Percentiles rank a stretch among this genome's conserved stretches.
phyloP scores from a whole-genome alignment of 2,329 filamentous ascomycete genomes.

The Hypocreales sp. region DNA sequence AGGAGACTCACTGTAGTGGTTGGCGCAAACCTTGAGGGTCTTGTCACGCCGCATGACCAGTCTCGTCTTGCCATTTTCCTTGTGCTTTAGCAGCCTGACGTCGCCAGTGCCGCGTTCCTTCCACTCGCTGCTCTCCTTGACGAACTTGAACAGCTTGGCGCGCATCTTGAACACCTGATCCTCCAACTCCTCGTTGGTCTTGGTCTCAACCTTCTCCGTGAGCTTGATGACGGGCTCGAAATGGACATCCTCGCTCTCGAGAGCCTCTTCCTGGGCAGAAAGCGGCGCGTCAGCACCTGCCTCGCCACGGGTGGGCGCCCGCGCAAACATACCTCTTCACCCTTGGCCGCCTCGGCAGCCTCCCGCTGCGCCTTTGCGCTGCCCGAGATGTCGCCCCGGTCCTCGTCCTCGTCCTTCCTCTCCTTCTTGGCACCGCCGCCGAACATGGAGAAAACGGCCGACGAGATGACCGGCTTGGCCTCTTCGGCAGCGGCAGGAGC shows the following conservation, averaged over 20 bases:
- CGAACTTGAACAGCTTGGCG: conserved; percentile 98
- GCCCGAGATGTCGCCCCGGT: conserved; percentile 74
- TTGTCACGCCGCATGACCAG: conserved; percentile 98
- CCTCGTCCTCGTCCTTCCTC: conserved; percentile 73
- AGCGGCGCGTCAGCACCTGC: conserved; percentile 1
- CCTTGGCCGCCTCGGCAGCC: conserved; percentile 40
- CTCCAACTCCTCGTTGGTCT: conserved; percentile 97
- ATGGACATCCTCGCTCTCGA: conserved; percentile 84
- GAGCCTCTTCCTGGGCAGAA: conserved; percentile 48
- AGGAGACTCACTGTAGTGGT: conserved; percentile 78
- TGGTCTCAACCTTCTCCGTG: conserved; percentile 91
- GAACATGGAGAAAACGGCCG: conserved; percentile 92
- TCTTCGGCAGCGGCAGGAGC: conserved; percentile 7
- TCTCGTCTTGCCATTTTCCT: conserved; percentile 94
- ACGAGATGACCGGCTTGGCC: conserved; percentile 30
- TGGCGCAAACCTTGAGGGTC: conserved; percentile 99
- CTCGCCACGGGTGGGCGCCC: background rate
- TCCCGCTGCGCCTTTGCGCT: conserved; percentile 68
- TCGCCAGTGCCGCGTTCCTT: conserved; percentile 98
- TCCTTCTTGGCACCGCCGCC: conserved; percentile 95
- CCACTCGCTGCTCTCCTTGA: conserved; percentile 85
- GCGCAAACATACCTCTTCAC: conserved; percentile 33
- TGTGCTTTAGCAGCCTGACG: conserved; percentile 93
- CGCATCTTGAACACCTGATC: conserved; percentile 99
- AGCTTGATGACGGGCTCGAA: conserved; percentile 94